phyloP scores from a whole-genome alignment of 352 stramenopile species.

The Pythium rishiriense region DNA sequence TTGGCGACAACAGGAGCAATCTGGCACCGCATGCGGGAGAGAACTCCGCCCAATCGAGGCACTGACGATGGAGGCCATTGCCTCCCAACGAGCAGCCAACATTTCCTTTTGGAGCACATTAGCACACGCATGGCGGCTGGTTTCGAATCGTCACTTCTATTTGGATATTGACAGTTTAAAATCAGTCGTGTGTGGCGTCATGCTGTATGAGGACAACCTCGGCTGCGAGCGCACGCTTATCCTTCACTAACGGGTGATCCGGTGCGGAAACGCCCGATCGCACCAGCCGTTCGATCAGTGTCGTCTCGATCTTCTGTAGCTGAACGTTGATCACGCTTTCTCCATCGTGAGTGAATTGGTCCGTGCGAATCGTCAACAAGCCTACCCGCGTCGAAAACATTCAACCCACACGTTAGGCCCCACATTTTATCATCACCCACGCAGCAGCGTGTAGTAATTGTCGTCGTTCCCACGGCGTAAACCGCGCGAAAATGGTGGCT shows the following conservation, averaged over 20 bases:
- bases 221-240: neutral
- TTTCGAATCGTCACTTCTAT: neutral
- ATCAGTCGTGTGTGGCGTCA: neutral
- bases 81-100: neutral
- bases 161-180: neutral
- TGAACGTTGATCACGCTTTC: conserved; percentile 69
- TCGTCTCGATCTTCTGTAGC: conserved; percentile 72
- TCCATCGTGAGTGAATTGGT: conserved; percentile 71
- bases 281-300: conserved; percentile 49
- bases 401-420: neutral
- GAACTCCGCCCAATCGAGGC: neutral
- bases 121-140: neutral
- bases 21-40: neutral
- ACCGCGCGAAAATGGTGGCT: too few species aligned
- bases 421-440: neutral
- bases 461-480: neutral
- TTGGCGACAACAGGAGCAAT: neutral
- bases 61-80: neutral
- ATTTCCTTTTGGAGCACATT: neutral
- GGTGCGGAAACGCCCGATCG: conserved; percentile 40
- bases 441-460: neutral
- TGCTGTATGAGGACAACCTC: neutral
- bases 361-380: conserved; percentile 95
- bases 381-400: conserved; percentile 38
- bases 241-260: conserved; percentile 40